Evolutionary conservation across 129 eudicot species (phyloP), one percentile per base, ranked within the genome.

Genomic region (Pseudognaphalium luteoalbum): DNA sequence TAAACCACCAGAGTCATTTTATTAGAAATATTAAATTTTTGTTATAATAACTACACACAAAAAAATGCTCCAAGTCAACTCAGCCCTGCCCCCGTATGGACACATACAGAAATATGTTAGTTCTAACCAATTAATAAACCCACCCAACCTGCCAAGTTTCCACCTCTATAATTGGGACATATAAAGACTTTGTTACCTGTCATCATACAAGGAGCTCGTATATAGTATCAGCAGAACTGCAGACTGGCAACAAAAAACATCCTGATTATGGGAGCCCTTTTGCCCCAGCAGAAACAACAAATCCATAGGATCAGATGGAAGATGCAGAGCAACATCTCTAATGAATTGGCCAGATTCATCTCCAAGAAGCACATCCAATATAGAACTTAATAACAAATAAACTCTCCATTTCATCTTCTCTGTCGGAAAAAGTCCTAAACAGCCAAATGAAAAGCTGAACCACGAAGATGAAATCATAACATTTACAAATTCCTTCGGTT

Each of bases 221-320:
- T 89, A 88, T 57, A 95, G 87, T 75, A 95, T 75, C 76, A 87
- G 77, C 75, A 95, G 68, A 71, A 91, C 88, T 66, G 99, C 93
- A 75, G 85, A 83, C 74, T 95, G 99, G 62, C 96, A 87, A 74
- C 80, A 79, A 65, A 81, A 64, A 74, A 92, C 64, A 74, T 87
- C 87, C 68, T 76, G 68, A 81, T 87, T 84, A 74, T 82, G 85
- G 30, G 84, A 87, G 42, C 90, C 82, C 81, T 81, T 95, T 82
- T 89, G 96, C 57, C 96, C 97, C 10, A 95, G 84, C 29, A 95
- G 82, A 82, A 86, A 91, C 59, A 95, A 80, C 81, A 89, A 71
- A 89, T 91, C 99, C 25, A 85, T 50, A 74, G 97, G 99, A 85
- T 95, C 99, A 33, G 86, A 77, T 62, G 99, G 99, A 73, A 95